Conservation (phyloP, 371 early-diverging fungal genomes). For the Capillidium heterosporum region DNA sequence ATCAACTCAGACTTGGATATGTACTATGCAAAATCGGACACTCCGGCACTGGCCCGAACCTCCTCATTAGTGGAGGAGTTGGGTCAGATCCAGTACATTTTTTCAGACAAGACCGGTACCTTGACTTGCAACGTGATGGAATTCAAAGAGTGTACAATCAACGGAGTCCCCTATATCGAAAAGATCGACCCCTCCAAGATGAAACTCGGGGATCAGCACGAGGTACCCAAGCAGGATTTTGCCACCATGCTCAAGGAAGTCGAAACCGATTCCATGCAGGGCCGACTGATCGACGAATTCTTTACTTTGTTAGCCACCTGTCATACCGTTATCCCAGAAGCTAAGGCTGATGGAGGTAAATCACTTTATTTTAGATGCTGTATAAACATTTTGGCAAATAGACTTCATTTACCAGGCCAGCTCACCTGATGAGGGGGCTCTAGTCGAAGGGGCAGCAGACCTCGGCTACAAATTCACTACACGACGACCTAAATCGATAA, state of each 20-base stretch:
- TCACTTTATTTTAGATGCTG: not conserved
- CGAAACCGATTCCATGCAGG: not conserved
- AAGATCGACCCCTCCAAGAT: slow-evolving; percentile 46
- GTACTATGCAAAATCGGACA: slow-evolving; percentile 47
- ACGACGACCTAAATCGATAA: slow-evolving; percentile 75
- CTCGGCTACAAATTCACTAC: slow-evolving; percentile 49
- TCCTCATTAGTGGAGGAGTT: slow-evolving; percentile 85
- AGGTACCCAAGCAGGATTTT: slow-evolving; percentile 3
- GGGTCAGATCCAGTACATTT: slow-evolving; percentile 75
- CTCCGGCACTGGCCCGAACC: slow-evolving; percentile 70
- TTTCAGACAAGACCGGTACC: slow-evolving; percentile 89
- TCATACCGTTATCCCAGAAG: slow-evolving; percentile 93
- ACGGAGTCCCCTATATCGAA: slow-evolving; percentile 56
- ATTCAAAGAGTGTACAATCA: slow-evolving; percentile 69
- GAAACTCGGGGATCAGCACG: not conserved
- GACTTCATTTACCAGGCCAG: slow-evolving; percentile 70
- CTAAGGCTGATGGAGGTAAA: slow-evolving; percentile 10
- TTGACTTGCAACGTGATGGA: slow-evolving; percentile 94
- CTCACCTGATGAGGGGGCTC: slow-evolving; percentile 81
- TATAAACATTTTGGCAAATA: not conserved
- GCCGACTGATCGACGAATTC: slow-evolving; percentile 25
- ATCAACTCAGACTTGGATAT: slow-evolving; percentile 52
- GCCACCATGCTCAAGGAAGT: not conserved
- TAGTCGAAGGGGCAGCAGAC: slow-evolving; percentile 58
- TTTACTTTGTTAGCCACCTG: slow-evolving; percentile 76